Percentiles rank a stretch among this genome's conserved stretches.
Conservation (phyloP, 257 asterid genomes). For the Misopates orontium region DNA sequence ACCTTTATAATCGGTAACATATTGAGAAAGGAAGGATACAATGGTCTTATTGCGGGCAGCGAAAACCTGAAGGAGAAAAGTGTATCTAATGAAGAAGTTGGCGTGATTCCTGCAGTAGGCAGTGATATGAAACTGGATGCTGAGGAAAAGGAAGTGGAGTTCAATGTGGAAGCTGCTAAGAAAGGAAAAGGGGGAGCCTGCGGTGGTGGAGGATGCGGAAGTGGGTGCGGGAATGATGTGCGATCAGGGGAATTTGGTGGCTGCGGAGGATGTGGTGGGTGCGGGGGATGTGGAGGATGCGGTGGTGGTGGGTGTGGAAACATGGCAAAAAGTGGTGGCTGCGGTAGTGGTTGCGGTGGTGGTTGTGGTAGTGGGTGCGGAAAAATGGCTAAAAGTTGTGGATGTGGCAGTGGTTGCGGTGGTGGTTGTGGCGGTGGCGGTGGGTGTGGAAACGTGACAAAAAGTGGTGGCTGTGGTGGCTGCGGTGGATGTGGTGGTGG, state of each 20-base stretch:
- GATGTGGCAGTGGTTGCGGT: conserved; percentile 17
- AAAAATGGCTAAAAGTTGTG: conserved; percentile 28
- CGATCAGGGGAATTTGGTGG: no score
- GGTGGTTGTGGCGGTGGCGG: conserved; percentile 13
- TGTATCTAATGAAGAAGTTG: conserved; percentile 17
- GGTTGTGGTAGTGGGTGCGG: conserved; percentile 24
- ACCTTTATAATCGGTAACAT: conserved; percentile 58
- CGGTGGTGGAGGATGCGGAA: conserved; percentile 33
- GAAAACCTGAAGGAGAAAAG: conserved; percentile 28
- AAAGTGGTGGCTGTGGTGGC: conserved; percentile 23
- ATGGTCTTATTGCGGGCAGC: conserved; percentile 31
- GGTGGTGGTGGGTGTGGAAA: neutral
- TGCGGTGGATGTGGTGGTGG: conserved; percentile 35
- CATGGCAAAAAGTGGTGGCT: no score
- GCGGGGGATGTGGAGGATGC: conserved; percentile 25
- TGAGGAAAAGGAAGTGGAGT: conserved; percentile 32
- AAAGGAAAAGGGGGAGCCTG: conserved; percentile 23
- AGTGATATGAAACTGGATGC: conserved; percentile 29
- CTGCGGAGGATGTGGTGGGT: no score
- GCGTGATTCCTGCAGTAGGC: neutral
- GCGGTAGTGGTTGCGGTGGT: conserved; percentile 23
- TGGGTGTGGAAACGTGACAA: no score
- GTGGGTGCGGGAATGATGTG: conserved; percentile 8
- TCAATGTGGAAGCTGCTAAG: conserved; percentile 25
- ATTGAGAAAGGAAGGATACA: conserved; percentile 55